Evolutionary conservation across 129 eudicot species (phyloP).

Genomic region (Chrysanthemum lavandulifolium): DNA sequence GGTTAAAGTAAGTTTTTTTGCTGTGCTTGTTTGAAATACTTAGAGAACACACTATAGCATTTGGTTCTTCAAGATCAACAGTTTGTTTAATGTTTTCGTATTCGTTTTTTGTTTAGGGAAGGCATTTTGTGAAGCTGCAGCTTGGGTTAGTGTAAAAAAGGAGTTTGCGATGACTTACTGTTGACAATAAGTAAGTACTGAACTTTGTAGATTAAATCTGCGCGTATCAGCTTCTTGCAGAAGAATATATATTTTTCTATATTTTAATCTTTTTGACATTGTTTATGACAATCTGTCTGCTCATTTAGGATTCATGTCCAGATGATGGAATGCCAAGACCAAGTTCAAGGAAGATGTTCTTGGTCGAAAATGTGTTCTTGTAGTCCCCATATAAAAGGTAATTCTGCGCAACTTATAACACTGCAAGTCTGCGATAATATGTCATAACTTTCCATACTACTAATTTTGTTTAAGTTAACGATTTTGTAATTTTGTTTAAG

Average conservation of each 20-base stretch:
- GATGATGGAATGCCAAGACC: not conserved
- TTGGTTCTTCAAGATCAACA: no score
- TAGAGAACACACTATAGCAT: not conserved
- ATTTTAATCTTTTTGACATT: not conserved
- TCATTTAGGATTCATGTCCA: constrained; percentile 3
- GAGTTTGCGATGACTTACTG: not conserved
- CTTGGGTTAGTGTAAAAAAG: no score
- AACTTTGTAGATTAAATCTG: not conserved
- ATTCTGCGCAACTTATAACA: not conserved
- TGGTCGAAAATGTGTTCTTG: constrained; percentile 1
- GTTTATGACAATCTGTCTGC: not conserved
- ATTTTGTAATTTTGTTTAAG: no score
- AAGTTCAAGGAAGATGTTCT: not conserved
- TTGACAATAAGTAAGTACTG: constrained; percentile 20
- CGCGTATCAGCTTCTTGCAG: not conserved
- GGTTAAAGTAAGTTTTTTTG: constrained; percentile 35
- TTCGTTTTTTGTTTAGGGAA: no score
- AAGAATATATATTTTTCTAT: not conserved
- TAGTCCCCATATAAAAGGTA: constrained; percentile 16
- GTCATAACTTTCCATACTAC: no score
- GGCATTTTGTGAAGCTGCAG: no score
- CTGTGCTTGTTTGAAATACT: not conserved
- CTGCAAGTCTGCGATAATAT: no score
- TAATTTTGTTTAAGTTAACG: no score
- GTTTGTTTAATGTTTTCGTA: no score